Percentiles rank a stretch among this genome's conserved stretches.
Evolutionary conservation across 2,329 filamentous ascomycete species (phyloP).

Genomic region (Talaromyces funiculosus): DNA sequence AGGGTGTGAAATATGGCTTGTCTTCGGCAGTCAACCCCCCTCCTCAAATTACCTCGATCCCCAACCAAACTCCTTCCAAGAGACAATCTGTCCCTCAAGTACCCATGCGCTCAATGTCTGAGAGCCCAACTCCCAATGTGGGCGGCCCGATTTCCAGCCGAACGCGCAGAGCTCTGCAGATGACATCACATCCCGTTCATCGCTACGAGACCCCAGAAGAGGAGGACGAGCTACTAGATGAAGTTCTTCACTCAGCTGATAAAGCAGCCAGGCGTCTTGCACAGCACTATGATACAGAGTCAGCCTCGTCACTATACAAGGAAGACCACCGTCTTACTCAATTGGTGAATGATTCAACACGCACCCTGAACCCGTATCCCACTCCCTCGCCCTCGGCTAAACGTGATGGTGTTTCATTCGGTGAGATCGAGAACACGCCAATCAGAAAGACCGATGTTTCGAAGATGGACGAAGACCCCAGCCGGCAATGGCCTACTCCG

Average conservation of each 20-base stretch:
- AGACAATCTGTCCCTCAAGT: constrained; percentile 37
- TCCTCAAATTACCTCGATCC: constrained; percentile 29
- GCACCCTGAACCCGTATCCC: constrained; percentile 51
- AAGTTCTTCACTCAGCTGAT: constrained; percentile 73
- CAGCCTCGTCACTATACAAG: constrained; percentile 44
- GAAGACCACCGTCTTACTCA: constrained; percentile 43
- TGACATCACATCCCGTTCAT: constrained; percentile 66
- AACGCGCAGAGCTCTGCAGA: constrained; percentile 68
- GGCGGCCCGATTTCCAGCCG: constrained; percentile 64
- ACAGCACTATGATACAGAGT: constrained; percentile 29
- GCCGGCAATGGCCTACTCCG: constrained; percentile 85
- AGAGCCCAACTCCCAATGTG: constrained; percentile 24
- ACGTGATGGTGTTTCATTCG: constrained; percentile 69
- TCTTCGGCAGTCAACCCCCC: constrained; percentile 40
- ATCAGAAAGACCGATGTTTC: constrained; percentile 66
- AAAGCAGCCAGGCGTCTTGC: constrained; percentile 68
- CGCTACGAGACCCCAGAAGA: constrained; percentile 94
- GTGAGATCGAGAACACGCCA: constrained; percentile 45
- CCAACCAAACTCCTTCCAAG: constrained; percentile 26
- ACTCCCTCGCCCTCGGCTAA: constrained; percentile 76
- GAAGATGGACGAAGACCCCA: constrained; percentile 46
- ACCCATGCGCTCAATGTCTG: constrained; percentile 25
- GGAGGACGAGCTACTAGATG: constrained; percentile 91
- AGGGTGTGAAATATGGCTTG: constrained; percentile 55
- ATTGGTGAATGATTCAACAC: constrained; percentile 24